Conservation (phyloP, 116 monocot genomes). For the Zostera marina region DNA sequence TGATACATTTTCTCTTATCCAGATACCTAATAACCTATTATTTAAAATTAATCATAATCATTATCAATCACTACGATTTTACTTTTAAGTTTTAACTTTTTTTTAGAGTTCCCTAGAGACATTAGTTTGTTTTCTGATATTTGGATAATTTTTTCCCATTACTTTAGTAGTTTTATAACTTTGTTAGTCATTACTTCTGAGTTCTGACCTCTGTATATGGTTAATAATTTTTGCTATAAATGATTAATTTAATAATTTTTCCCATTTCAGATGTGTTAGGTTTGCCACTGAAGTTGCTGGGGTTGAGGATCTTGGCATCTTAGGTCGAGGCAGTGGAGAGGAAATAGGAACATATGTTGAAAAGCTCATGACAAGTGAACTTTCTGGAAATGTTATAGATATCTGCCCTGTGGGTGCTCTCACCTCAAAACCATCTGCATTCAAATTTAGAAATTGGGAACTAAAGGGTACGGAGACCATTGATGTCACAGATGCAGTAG, state of each 20-base stretch:
- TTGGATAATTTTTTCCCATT: too few species aligned
- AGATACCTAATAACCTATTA: too few species aligned
- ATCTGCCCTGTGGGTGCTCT: slow-evolving; percentile 98
- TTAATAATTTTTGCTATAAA: not conserved
- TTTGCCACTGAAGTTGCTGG: slow-evolving; percentile 97
- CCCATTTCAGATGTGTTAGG: slow-evolving; percentile 65
- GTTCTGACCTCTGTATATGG: not conserved
- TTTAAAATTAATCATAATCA: too few species aligned
- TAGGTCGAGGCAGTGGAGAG: slow-evolving; percentile 99
- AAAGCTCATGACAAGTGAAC: slow-evolving; percentile 98
- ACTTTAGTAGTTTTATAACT: too few species aligned
- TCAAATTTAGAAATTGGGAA: slow-evolving; percentile 98
- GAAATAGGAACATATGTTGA: slow-evolving; percentile 99
- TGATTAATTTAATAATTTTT: not conserved
- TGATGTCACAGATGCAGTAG: slow-evolving; percentile 98
- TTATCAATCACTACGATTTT: too few species aligned
- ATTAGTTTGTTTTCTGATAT: too few species aligned
- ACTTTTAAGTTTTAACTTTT: too few species aligned
- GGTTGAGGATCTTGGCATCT: slow-evolving; percentile 94
- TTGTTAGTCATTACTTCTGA: too few species aligned
- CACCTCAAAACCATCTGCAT: slow-evolving; percentile 97
- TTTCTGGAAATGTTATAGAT: slow-evolving; percentile 98
- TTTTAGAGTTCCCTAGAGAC: too few species aligned
- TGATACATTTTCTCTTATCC: too few species aligned
- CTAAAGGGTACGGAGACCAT: slow-evolving; percentile 90